Percentiles rank a stretch among this genome's conserved stretches.
Evolutionary conservation across 129 eudicot genomes (phyloP).

Genomic region (Scalesia atractyloides): DNA sequence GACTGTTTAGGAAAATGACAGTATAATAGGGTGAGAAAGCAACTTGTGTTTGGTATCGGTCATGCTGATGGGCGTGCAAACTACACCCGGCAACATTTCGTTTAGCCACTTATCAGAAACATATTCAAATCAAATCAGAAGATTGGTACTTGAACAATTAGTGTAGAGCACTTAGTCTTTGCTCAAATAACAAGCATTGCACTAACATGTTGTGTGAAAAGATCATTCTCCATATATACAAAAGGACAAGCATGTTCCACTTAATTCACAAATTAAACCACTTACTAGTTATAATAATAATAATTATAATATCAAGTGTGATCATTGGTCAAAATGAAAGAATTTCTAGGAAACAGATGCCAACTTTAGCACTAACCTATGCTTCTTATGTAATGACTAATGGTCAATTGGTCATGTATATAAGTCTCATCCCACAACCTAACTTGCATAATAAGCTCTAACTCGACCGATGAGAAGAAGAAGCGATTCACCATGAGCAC

Average conservation of each 20-base stretch:
- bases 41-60: slow-evolving; percentile 18
- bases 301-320: slow-evolving; percentile 16
- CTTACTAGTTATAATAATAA: slow-evolving; percentile 11
- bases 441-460: slow-evolving; percentile 13
- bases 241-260: slow-evolving; percentile 41
- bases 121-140: slow-evolving; percentile 25
- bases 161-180: slow-evolving; percentile 17
- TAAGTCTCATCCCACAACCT: slow-evolving; percentile 32
- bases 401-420: slow-evolving; percentile 26
- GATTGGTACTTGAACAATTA: neutral
- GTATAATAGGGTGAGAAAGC: neutral
- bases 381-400: slow-evolving; percentile 20
- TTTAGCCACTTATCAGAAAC: slow-evolving; percentile 7
- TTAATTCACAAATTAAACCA: slow-evolving; percentile 31
- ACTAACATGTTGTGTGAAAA: slow-evolving; percentile 32
- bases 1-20: slow-evolving; percentile 8
- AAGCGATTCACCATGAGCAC: slow-evolving; percentile 44
- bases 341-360: slow-evolving; percentile 31
- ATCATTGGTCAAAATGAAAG: slow-evolving; percentile 30
- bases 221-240: slow-evolving; percentile 28
- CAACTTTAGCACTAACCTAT: slow-evolving; percentile 38
- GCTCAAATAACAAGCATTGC: slow-evolving; percentile 26
- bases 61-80: slow-evolving; percentile 1
- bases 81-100: slow-evolving; percentile 10
- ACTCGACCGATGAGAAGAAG: slow-evolving; percentile 3